Evolutionary conservation across 148 eudicot genomes (phyloP).

Genomic region (Diospyros kaki): DNA sequence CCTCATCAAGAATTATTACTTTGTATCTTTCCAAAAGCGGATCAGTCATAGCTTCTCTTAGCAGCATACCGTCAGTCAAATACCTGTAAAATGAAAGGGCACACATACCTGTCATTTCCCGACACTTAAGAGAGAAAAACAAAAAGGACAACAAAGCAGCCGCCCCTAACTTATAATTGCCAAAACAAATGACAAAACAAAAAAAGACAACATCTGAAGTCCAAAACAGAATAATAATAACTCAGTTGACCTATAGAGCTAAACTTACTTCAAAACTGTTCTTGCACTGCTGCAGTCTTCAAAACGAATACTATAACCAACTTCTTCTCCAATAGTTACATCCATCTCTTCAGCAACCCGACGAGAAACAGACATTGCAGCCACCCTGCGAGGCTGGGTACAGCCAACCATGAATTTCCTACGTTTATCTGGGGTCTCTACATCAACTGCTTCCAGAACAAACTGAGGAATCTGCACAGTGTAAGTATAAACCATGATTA

Average conservation of each 20-base stretch:
- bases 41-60: conserved; percentile 96
- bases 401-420: conserved; percentile 78
- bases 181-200: background rate
- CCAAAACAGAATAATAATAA: background rate
- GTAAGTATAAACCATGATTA: background rate
- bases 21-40: conserved; percentile 80
- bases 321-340: conserved; percentile 93
- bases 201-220: background rate
- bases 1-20: conserved; percentile 90
- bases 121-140: background rate
- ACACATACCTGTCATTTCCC: background rate
- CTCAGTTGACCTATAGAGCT: background rate
- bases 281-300: conserved; percentile 80
- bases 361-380: conserved; percentile 98
- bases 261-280: conserved; percentile 70
- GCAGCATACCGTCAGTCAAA: conserved; percentile 91
- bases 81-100: conserved; percentile 40
- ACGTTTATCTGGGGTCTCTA: conserved; percentile 58
- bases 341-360: conserved; percentile 99
- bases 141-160: background rate
- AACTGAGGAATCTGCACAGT: conserved; percentile 83
- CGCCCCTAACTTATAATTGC: background rate
- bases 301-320: conserved; percentile 89
- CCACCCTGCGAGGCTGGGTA: conserved; percentile 97
- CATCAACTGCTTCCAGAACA: conserved; percentile 81